Evolutionary conservation across 2,329 filamentous ascomycete species (phyloP).

Genomic region (Aspergillus floridensis): DNA sequence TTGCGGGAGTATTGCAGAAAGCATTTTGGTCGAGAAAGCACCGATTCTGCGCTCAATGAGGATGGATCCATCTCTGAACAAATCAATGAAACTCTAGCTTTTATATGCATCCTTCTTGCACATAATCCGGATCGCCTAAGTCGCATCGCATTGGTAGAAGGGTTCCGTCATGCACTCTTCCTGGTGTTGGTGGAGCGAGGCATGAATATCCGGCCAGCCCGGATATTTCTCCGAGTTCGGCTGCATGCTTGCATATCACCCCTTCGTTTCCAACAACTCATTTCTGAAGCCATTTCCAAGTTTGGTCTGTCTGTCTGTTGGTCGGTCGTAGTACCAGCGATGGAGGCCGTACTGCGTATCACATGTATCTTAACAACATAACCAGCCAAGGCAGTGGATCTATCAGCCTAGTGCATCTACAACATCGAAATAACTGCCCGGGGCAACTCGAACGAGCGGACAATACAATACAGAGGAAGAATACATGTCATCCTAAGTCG

Average conservation of each 20-base stretch:
- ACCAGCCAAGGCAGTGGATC: too few species aligned
- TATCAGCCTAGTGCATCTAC: not conserved
- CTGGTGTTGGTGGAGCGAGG: not conserved
- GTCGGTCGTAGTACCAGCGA: not conserved
- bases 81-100: not conserved
- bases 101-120: not conserved
- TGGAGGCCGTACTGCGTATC: too few species aligned
- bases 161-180: not conserved
- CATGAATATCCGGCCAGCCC: slow-evolving; percentile 1
- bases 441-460: not conserved
- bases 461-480: not conserved
- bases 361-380: too few species aligned
- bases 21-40: slow-evolving; percentile 6
- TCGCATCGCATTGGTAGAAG: too few species aligned
- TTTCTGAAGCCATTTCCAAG: not conserved
- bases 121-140: not conserved
- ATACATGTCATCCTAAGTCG: too few species aligned
- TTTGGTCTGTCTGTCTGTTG: not conserved
- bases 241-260: too few species aligned
- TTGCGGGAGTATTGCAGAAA: slow-evolving; percentile 12
- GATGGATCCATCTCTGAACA: not conserved
- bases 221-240: slow-evolving; percentile 22
- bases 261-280: slow-evolving; percentile 13
- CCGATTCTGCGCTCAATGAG: not conserved
- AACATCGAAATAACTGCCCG: not conserved